Evolutionary conservation across 2,329 filamentous ascomycete species (phyloP), one percentile per base, ranked within the genome.

Genomic region (Coccinonectria pachysandricola): DNA sequence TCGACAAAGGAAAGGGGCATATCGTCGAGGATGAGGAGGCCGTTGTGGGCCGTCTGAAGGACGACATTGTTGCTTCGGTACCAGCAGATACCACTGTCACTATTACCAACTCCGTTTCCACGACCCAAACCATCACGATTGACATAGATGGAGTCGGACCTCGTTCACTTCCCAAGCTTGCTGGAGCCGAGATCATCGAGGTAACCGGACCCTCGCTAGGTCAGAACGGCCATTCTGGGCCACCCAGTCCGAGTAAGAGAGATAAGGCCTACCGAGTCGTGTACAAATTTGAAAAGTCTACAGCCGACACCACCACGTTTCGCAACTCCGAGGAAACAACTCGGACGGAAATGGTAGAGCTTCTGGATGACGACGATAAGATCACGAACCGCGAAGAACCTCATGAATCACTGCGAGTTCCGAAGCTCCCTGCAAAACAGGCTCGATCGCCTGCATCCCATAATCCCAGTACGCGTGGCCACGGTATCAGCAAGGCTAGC

Each of bases 121-220:
- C 68, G 2, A 71, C 66, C 6, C 75, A 76, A 35, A 77, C 62
- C 9, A 73, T 79, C 39, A 76, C 74, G 0, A 71, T 79, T 3
- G 71, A 79, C 27, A 64, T 79, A 19, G 63, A 63, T 9, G 70
- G 71, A 1, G 56, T 64, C 4, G 55, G 62, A 12, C 56, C 63
- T 5, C 57, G 68, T 3, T 57, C 64, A 2, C 51, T 78, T 2
- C 56, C 65, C 2, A 66, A 70, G 2, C 65, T 72, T 0, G 66
- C 70, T 0, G 71, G 72, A 1, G 62, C 75, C 7, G 70, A 76
- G 41, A 56, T 78, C 7, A 52, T 78, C 10, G 68, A 74, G 36
- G 61, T n/a, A n/a, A n/a, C n/a, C n/a, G n/a, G n/a, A n/a, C n/a
- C n/a, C n/a, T n/a, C n/a, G n/a, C n/a, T n/a, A n/a, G n/a, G n/a